Base-by-base conservation (phyloP, 139 green algal genomes). In the Chlamydomonas incerta region DNA sequence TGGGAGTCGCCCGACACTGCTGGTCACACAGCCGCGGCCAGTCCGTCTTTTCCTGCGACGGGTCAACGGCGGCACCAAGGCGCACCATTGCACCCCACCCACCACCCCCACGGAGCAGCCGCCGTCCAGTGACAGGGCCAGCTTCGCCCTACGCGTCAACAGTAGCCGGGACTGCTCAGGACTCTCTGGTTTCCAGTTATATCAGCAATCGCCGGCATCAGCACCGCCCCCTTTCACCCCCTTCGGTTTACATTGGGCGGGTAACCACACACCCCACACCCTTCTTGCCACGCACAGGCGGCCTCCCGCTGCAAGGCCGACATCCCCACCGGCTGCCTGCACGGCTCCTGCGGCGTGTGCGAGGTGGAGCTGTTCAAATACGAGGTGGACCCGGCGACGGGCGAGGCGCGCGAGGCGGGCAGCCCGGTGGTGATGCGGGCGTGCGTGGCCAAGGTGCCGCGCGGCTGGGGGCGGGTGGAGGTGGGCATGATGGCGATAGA, bases 341-440 rank as follows among this genome's bases (percentile, higher is more conserved):
- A 86, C 50, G 80, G 80, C 80, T 86, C 80, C 14, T 86, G 80
- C 34, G 80, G 80, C 1, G 80, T 86, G 52, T 86, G 80, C 68
- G 80, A 86, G 68, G 68, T 86, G 68, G 80, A 86, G 67, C 80
- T 86, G 34, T 70, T 72, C 67, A 55, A 37, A 5, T 72, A 70
- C 55, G 15, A 35, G 24, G 24, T 9, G 37, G 24, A 58, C 23
- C 23, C 3, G 23, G 14, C 18, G 23, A 8, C 17, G 37, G 70
- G 14, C 0, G 76, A 60, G 24, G 62, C 57, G 57, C 20, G 28
- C 23, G 58, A 72, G 74, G 34, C 74, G 57, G 74, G 74, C 33
- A 60, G 46, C 47, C 79, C 79, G 15, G 79, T 75, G 63, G 65
- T 85, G n/a, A 31, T 75, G 66, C 79, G 79, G 4, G 79, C 79